A percentile compares a stretch with the other conserved stretches of the same genome.
phyloP scores from a whole-genome alignment of 768 basidiomycete species.

The Russula sp. region DNA sequence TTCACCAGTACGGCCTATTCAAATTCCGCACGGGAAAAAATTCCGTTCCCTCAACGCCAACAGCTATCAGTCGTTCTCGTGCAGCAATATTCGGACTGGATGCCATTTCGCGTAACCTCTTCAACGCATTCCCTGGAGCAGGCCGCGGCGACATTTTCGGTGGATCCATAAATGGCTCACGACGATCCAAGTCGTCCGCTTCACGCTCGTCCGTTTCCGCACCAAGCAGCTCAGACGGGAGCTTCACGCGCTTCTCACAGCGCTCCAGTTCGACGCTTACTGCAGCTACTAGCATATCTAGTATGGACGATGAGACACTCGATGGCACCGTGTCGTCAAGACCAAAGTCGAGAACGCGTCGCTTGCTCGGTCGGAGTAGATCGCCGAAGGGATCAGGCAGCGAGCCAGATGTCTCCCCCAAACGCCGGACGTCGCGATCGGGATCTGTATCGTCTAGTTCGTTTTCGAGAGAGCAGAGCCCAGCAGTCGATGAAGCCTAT shows the following conservation, averaged over 20 bases:
- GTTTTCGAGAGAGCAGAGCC: constrained; percentile 44
- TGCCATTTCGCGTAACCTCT: constrained; percentile 85
- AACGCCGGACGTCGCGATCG: constrained; percentile 24
- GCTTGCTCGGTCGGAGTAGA: constrained; percentile 43
- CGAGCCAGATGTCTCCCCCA: constrained; percentile 33
- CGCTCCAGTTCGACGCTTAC: constrained; percentile 66
- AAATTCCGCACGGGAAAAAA: constrained; percentile 77
- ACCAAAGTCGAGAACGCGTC: constrained; percentile 43
- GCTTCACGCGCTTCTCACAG: constrained; percentile 67
- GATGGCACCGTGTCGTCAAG: constrained; percentile 43
- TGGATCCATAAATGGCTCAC: constrained; percentile 64
- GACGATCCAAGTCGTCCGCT: constrained; percentile 63
- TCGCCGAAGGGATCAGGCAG: constrained; percentile 43
- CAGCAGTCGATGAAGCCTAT: constrained; percentile 47
- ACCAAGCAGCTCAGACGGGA: constrained; percentile 66
- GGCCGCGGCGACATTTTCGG: constrained; percentile 74
- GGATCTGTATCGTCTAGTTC: constrained; percentile 40
- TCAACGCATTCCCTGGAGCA: constrained; percentile 65
- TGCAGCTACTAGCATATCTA: constrained; percentile 58
- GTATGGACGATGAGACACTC: constrained; percentile 59
- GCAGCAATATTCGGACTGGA: constrained; percentile 89
- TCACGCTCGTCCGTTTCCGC: constrained; percentile 75
- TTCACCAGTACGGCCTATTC: constrained; percentile 87
- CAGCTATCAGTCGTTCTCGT: constrained; percentile 63
- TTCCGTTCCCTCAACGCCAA: constrained; percentile 84